Evolutionary conservation across 768 basidiomycete genomes (phyloP), one percentile per base, ranked within the genome.

Genomic region (Lentinula sp.): DNA sequence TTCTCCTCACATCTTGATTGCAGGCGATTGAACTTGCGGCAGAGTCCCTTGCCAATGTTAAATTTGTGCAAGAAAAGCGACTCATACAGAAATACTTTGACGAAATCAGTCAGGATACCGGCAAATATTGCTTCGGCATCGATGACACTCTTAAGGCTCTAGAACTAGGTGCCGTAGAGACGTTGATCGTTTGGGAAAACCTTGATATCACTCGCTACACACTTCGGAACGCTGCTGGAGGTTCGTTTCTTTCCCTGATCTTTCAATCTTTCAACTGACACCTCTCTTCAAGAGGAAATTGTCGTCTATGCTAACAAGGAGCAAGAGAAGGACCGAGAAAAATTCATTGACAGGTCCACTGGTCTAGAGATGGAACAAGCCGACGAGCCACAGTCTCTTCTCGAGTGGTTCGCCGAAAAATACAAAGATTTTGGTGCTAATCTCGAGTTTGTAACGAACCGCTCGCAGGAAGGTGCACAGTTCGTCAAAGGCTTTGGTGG

Each of bases 401-500:
- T 99, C 62, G 97, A 99, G 73, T 98, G 97, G 97, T 94, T 98
- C 72, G 89, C 97, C 49, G 97, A 98, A 72, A 94, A 95, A 71
- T 99, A 98, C 81, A 95, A 93, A 73, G 93, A 96, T 45, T 98
- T 98, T 70, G 97, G 96, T 63, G 93, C 96, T 56, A 88, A 88
- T 66, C 86, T 98, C 63, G 94, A 95, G 77, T 98, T 98, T 71
- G 87, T 98, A 48, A 96, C 95, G 64, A 95, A 98, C 76, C 86
- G 89, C 57, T 95, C 94, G 7, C 96, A 98, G 72, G 96, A 99
- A 72, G 96, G 96, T 35, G 91, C 93, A 37, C 95, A 98, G 72
- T 98, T 97, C 78, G 94, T 96, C 68, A 96, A 95, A 73, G 96
- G 96, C 45, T 98, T 99, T 68, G 96, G 96, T 74, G 96, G 97